These are phyloP conservation scores for Stagonosporopsis vannaccii DNA, from an alignment of 2,329 filamentous ascomycete species.

Conservation along the genomic window DNA sequence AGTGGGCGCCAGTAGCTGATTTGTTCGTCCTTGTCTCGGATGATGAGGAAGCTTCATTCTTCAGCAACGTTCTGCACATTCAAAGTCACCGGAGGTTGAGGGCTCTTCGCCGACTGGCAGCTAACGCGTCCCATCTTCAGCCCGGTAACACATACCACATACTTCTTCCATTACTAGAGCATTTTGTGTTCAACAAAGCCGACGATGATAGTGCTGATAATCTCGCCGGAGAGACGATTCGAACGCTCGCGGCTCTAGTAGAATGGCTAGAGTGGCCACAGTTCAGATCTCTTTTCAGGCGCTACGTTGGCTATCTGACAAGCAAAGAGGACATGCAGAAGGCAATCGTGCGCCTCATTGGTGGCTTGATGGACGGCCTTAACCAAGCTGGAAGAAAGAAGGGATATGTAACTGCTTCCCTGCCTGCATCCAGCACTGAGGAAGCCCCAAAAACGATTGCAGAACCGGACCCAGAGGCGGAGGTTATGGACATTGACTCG, in stretches of 20 bases:
- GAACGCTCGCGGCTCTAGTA: slow-evolving; percentile 76
- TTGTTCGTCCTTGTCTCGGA: slow-evolving; percentile 73
- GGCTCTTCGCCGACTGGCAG: slow-evolving; percentile 78
- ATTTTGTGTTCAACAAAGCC: slow-evolving; percentile 86
- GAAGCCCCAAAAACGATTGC: slow-evolving; percentile 54
- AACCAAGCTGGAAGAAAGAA: slow-evolving; percentile 58
- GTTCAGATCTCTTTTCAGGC: slow-evolving; percentile 82
- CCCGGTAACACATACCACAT: slow-evolving; percentile 84
- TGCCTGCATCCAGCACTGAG: slow-evolving; percentile 7
- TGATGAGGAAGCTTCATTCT: slow-evolving; percentile 86
- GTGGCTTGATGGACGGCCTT: slow-evolving; percentile 81
- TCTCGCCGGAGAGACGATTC: slow-evolving; percentile 84
- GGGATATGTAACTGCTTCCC: slow-evolving; percentile 34
- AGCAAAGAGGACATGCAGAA: slow-evolving; percentile 85
- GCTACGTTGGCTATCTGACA: slow-evolving; percentile 83
- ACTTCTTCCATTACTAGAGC: slow-evolving; percentile 89
- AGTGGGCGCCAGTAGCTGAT: slow-evolving; percentile 76
- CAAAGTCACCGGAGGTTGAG: slow-evolving; percentile 85
- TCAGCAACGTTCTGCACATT: slow-evolving; percentile 89
- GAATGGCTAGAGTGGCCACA: slow-evolving; percentile 87
- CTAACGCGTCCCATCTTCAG: slow-evolving; percentile 72
- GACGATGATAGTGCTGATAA: slow-evolving; percentile 82
- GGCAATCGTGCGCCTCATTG: slow-evolving; percentile 81
- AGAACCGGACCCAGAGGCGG: slow-evolving; percentile 20
- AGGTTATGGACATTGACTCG: slow-evolving; percentile 36